Evolutionary conservation across 163 green algal genomes (phyloP), one percentile per base, ranked within the genome.

Genomic region (Chloromonas sp.): DNA sequence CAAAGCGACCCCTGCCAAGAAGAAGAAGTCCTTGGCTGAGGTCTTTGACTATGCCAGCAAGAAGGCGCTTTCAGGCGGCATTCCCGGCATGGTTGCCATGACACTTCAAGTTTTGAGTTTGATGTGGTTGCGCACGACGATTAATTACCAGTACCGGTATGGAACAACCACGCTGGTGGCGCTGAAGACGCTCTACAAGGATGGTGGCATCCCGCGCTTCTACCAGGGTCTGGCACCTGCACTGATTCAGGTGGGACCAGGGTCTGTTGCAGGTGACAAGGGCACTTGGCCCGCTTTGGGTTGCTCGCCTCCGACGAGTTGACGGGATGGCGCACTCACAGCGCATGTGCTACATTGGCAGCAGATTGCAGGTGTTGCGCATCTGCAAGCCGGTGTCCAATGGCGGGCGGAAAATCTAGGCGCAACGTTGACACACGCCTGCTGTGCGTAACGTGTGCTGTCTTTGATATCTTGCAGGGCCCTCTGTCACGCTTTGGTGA

Each of bases 401-500:
- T 36, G 36, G 36, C 36, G 36, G 36, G 36, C 36, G 36, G 36
- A 36, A 36, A 36, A 36, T 36, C 36, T 36, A 36, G 36, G 36
- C 36, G 36, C 36, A 36, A 36, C 36, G 36, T 36, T 36, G 36
- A 36, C 36, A 36, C 36, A 36, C 36, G 36, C 36, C 36, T 36
- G 36, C 36, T 36, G 36, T 36, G 36, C 36, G 36, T 36, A 36
- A 36, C 36, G 36, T 36, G 36, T 36, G 36, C 36, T 36, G 36
- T 36, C 36, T 36, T 36, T 36, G 36, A 36, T 36, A 36, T 11
- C 66, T 74, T 36, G 60, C 95, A 98, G 91, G 94, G 94, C 36
- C 96, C 96, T 3, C 84, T 98, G 58, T 94, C 86, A 15, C 92
- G 96, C 71, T 98, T 98, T 89, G 96, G 96, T 76, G 96, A 98